Evolutionary conservation across 495 filamentous ascomycete species (phyloP).

Genomic region (Talaromyces nanjingensis): DNA sequence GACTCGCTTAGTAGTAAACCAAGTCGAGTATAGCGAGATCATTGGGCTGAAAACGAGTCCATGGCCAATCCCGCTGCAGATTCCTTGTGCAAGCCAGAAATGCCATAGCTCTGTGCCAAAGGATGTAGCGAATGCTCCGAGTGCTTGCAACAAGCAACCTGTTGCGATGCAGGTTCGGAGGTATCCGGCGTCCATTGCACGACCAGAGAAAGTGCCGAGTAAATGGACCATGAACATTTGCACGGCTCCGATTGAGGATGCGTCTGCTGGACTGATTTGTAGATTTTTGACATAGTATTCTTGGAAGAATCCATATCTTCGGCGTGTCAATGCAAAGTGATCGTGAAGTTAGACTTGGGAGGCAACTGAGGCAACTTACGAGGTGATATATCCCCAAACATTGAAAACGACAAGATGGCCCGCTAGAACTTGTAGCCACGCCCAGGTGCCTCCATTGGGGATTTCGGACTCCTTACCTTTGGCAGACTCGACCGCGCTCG

Average conservation of each 20-base stretch:
- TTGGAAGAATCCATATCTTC: slow-evolving; percentile 72
- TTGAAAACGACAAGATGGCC: slow-evolving; percentile 62
- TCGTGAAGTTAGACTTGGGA: slow-evolving; percentile 17
- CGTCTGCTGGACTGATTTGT: slow-evolving; percentile 48
- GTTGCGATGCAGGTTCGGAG: slow-evolving; percentile 49
- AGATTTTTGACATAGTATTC: slow-evolving; percentile 58
- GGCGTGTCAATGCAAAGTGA: background rate
- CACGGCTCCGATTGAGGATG: slow-evolving; percentile 57
- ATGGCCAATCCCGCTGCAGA: slow-evolving; percentile 65
- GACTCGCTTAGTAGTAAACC: slow-evolving; percentile 61
- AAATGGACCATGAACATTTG: slow-evolving; percentile 27
- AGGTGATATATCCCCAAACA: slow-evolving; percentile 59
- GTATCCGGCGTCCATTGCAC: slow-evolving; percentile 61
- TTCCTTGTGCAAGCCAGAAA: slow-evolving; percentile 72
- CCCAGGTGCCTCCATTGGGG: slow-evolving; percentile 15
- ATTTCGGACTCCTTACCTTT: background rate
- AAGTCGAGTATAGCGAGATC: slow-evolving; percentile 62
- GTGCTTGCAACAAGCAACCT: slow-evolving; percentile 50
- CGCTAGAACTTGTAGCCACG: slow-evolving; percentile 60
- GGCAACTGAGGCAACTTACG: background rate
- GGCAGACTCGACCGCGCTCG: background rate
- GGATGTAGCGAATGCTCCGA: slow-evolving; percentile 69
- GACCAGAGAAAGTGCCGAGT: slow-evolving; percentile 46
- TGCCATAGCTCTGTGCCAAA: slow-evolving; percentile 62
- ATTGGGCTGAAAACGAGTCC: slow-evolving; percentile 67